Percentiles rank a stretch among this genome's conserved stretches.
Evolutionary conservation across 2,329 filamentous ascomycete species (phyloP).

Genomic region (Elsinoe fawcettii): DNA sequence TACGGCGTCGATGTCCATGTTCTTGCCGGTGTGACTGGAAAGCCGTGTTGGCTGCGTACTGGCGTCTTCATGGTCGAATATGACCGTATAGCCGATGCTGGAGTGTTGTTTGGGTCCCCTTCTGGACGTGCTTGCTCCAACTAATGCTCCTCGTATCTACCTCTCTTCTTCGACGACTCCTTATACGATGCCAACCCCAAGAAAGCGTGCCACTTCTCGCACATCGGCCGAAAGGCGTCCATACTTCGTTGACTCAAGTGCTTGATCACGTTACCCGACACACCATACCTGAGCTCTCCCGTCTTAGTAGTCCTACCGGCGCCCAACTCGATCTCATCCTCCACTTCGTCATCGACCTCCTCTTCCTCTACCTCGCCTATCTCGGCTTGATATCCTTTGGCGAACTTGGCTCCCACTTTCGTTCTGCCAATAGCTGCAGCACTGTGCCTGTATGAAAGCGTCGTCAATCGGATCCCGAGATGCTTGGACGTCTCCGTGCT

Average conservation of each 20-base stretch:
- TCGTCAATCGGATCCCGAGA: not conserved
- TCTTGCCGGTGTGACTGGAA: too few species aligned
- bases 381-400: constrained; percentile 3
- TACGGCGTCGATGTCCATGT: too few species aligned
- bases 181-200: not conserved
- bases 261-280: not conserved
- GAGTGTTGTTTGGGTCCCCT: too few species aligned
- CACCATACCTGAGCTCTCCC: not conserved
- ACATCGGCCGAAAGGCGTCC: not conserved
- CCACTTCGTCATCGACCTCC: not conserved
- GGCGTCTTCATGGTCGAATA: too few species aligned
- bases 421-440: not conserved
- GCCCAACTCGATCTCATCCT: not conserved
- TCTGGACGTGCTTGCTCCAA: too few species aligned
- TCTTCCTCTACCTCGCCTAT: constrained; percentile 1
- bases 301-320: not conserved
- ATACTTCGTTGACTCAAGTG: not conserved
- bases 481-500: not conserved
- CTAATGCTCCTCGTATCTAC: too few species aligned
- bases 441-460: not conserved
- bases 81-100: too few species aligned
- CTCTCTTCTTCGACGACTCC: not conserved
- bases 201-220: not conserved
- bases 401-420: constrained; percentile 4
- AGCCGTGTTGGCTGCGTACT: too few species aligned